Evolutionary conservation across 805 yeast species (phyloP).

Genomic region (Cephaloascus albidus): DNA sequence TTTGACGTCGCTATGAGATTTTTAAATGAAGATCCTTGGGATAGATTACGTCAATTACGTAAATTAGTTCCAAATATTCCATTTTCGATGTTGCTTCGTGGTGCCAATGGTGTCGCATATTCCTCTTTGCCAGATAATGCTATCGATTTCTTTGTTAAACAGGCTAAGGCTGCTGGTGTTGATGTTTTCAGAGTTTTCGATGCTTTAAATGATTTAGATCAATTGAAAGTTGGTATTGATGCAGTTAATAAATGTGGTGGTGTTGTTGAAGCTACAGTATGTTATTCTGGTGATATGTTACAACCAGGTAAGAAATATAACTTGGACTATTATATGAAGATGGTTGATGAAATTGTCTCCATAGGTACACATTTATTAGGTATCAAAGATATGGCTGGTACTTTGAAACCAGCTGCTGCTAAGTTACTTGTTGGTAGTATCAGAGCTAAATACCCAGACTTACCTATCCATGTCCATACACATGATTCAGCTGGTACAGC

Average conservation of each 20-base stretch:
- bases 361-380: slow-evolving; percentile 97
- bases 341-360: slow-evolving; percentile 74
- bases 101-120: slow-evolving; percentile 99
- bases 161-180: slow-evolving; percentile 93
- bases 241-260: slow-evolving; percentile 99
- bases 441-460: slow-evolving; percentile 79
- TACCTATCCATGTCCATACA: slow-evolving; percentile 97
- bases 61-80: slow-evolving; percentile 94
- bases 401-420: slow-evolving; percentile 94
- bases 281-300: slow-evolving; percentile 99
- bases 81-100: slow-evolving; percentile 98
- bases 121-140: slow-evolving; percentile 98
- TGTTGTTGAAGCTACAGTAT: slow-evolving; percentile 96
- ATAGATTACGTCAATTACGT: slow-evolving; percentile 80
- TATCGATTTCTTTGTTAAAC: slow-evolving; percentile 90
- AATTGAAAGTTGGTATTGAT: slow-evolving; percentile 92
- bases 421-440: slow-evolving; percentile 67
- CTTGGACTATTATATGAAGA: slow-evolving; percentile 75
- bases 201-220: slow-evolving; percentile 94
- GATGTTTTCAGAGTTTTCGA: slow-evolving; percentile 98
- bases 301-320: slow-evolving; percentile 94
- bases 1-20: slow-evolving; percentile 98
- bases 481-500: slow-evolving; percentile 99
- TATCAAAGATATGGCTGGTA: slow-evolving; percentile 99
- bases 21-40: slow-evolving; percentile 99